These are phyloP conservation scores for Colletotrichum orchidophilum DNA, from an alignment of 2,329 filamentous ascomycete species.

Conservation along the genomic window DNA sequence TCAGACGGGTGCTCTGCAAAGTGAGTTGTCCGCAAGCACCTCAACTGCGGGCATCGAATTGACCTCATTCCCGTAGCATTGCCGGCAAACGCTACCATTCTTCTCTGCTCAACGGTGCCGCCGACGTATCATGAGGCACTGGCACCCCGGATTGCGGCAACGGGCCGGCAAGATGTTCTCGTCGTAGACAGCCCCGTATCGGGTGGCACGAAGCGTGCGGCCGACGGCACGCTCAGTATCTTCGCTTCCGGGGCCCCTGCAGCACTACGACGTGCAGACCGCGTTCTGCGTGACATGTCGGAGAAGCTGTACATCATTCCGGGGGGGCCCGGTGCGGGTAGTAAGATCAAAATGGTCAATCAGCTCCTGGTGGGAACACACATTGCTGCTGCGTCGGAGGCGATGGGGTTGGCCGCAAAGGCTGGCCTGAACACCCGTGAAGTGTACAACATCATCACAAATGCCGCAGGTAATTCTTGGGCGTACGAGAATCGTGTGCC, in stretches of 20 bases:
- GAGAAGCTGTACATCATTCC: slow-evolving; percentile 63
- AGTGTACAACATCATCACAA: slow-evolving; percentile 42
- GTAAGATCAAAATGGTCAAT: slow-evolving; percentile 64
- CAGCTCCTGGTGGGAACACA: slow-evolving; percentile 63
- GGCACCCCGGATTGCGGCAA: slow-evolving; percentile 17
- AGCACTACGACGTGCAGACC: slow-evolving; percentile 61
- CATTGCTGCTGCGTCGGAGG: slow-evolving; percentile 60
- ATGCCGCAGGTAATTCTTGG: slow-evolving; percentile 51
- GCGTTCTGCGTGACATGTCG: slow-evolving; percentile 65
- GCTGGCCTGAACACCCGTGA: slow-evolving; percentile 53
- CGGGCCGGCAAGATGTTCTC: slow-evolving; percentile 39
- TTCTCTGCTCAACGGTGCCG: slow-evolving; percentile 48
- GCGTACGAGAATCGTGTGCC: slow-evolving; percentile 67
- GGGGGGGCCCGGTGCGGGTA: slow-evolving; percentile 58
- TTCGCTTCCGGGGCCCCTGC: slow-evolving; percentile 65
- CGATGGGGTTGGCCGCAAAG: slow-evolving; percentile 60
- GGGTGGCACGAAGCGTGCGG: slow-evolving; percentile 74
- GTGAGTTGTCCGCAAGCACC: neutral
- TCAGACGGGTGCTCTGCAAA: slow-evolving; percentile 38
- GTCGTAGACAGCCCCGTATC: slow-evolving; percentile 80
- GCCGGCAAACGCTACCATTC: slow-evolving; percentile 30
- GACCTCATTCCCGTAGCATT: slow-evolving; percentile 21
- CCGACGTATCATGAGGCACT: slow-evolving; percentile 38
- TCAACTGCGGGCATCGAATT: neutral
- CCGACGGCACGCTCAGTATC: slow-evolving; percentile 75